phyloP scores from a whole-genome alignment of 306 rosid genomes.

The Hylodesmum podocarpum region DNA sequence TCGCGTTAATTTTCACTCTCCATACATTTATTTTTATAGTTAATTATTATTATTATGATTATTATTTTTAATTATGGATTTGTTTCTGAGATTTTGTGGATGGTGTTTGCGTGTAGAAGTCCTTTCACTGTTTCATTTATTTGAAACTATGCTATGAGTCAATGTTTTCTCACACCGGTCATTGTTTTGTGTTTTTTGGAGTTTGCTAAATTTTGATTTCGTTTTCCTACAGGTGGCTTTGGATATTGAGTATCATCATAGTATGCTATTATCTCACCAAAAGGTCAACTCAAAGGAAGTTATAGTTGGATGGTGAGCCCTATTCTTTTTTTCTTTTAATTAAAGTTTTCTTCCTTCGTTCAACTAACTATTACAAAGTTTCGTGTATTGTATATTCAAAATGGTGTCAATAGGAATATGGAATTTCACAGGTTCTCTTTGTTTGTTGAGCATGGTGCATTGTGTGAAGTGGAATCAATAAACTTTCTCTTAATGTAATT shows the following conservation, averaged over 20 bases:
- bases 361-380: background rate
- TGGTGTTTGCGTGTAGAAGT: background rate
- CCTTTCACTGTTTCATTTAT: background rate
- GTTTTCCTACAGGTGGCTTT: constrained; percentile 65
- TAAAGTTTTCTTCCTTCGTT: background rate
- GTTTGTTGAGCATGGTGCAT: background rate
- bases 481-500: background rate
- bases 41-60: too few species aligned
- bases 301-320: constrained; percentile 85
- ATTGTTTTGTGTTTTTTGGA: background rate
- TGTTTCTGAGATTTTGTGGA: background rate
- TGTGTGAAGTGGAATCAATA: background rate
- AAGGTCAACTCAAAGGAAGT: constrained; percentile 93
- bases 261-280: constrained; percentile 77
- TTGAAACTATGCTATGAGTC: background rate
- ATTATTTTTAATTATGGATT: background rate
- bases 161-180: background rate
- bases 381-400: background rate
- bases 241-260: constrained; percentile 95
- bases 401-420: background rate
- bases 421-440: background rate
- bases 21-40: background rate
- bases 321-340: too few species aligned
- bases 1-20: background rate
- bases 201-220: background rate